phyloP scores from a whole-genome alignment of 495 filamentous ascomycete species.

The Penicillium paxilli region DNA sequence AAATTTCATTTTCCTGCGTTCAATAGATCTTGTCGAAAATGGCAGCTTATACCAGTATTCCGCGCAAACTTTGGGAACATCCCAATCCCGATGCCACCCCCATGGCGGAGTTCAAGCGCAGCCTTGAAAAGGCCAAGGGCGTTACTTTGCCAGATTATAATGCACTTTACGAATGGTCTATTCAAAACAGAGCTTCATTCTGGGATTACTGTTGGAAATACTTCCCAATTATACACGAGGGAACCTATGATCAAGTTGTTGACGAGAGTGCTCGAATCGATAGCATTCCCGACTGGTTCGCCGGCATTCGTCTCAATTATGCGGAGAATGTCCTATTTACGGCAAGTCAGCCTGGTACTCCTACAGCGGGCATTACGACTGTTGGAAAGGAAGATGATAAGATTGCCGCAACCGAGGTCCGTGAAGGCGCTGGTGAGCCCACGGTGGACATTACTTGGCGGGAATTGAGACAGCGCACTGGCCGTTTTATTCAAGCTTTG shows the following conservation, averaged over 20 bases:
- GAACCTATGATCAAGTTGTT: constrained; percentile 5
- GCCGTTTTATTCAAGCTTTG: constrained; percentile 58
- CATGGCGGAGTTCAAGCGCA: constrained; percentile 2
- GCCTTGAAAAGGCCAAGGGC: background rate
- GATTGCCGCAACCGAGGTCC: constrained; percentile 66
- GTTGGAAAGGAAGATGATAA: constrained; percentile 66
- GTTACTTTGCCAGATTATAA: constrained; percentile 5
- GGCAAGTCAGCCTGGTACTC: background rate
- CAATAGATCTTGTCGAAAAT: background rate
- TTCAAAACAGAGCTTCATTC: constrained; percentile 9
- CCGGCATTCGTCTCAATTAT: constrained; percentile 70
- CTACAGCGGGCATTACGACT: constrained; percentile 6
- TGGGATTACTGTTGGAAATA: constrained; percentile 22
- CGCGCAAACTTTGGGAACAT: constrained; percentile 11
- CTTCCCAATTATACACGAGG: constrained; percentile 15
- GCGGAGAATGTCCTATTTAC: constrained; percentile 73
- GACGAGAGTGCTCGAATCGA: constrained; percentile 17
- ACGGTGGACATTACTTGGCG: constrained; percentile 61
- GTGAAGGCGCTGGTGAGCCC: constrained; percentile 62
- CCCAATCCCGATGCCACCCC: constrained; percentile 2
- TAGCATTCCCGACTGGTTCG: constrained; percentile 29
- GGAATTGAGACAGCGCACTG: constrained; percentile 56
- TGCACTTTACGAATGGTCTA: constrained; percentile 8
- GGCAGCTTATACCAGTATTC: constrained; percentile 1
- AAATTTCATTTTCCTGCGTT: background rate